Conservation (phyloP, 2,329 filamentous ascomycete genomes). For the Madurella fahalii region DNA sequence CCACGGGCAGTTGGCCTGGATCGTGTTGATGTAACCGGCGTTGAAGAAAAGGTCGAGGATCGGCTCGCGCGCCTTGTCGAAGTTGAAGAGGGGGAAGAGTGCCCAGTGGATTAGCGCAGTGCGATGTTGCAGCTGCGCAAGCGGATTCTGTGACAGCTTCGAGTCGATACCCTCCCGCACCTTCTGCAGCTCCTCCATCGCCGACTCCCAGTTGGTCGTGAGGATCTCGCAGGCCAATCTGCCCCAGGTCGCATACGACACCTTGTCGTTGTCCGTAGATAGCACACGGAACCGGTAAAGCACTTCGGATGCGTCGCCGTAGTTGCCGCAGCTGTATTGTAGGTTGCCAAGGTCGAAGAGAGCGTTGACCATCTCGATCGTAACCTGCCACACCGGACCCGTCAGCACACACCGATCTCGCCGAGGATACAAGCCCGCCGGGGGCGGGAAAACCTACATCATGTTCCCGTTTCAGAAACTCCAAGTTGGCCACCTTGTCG, state of each 20-base stretch:
- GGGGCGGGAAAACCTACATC: slow-evolving; percentile 52
- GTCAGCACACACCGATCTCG: slow-evolving; percentile 6
- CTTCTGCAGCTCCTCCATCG: slow-evolving; percentile 85
- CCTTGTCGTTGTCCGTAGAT: slow-evolving; percentile 97
- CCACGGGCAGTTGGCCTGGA: slow-evolving; percentile 97
- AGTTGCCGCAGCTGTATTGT: slow-evolving; percentile 96
- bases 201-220: slow-evolving; percentile 89
- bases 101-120: slow-evolving; percentile 98
- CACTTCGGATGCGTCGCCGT: slow-evolving; percentile 82
- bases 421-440: background rate
- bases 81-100: slow-evolving; percentile 98
- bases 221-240: slow-evolving; percentile 96
- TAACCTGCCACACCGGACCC: slow-evolving; percentile 53
- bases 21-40: slow-evolving; percentile 97
- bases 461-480: slow-evolving; percentile 95
- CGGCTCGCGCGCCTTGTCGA: slow-evolving; percentile 82
- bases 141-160: slow-evolving; percentile 91
- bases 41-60: slow-evolving; percentile 97
- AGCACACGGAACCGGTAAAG: slow-evolving; percentile 98
- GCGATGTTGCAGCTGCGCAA: slow-evolving; percentile 92
- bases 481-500: slow-evolving; percentile 98
- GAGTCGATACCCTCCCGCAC: slow-evolving; percentile 90
- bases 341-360: slow-evolving; percentile 96
- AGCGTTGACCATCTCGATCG: slow-evolving; percentile 89
- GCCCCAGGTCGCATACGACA: slow-evolving; percentile 92